Base-by-base conservation (phyloP, 1,139 yeast genomes). In the Saccharomyces hybrid region DNA sequence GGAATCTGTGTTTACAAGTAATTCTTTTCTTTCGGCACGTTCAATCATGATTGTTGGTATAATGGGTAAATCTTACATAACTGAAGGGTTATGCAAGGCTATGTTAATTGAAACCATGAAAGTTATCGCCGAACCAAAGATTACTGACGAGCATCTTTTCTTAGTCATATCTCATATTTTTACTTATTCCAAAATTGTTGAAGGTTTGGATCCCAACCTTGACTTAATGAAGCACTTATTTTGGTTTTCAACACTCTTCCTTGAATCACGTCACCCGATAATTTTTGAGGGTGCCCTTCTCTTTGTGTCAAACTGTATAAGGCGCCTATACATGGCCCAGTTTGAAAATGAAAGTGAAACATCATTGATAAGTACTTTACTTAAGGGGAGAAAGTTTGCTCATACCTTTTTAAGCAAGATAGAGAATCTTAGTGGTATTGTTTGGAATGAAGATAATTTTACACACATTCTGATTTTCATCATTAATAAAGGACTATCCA, bases 11-110 rank as follows among this genome's bases (percentile, higher is more conserved):
- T 84, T 85, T 61, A 76, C 78, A 49, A 70, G 73, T 13, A 76
- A 77, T 32, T 82, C 91, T 0, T 78, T 84, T 27, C 76, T 88
- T 55, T 91, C 88, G 64, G 81, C 83, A 7, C 76, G 96, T 54
- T 89, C 95, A 0, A 73, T 87, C 55, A 74, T 88, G 59, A 78
- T 88, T 5, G 76, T 87, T 31, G 96, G 96, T 42, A 82, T 85
- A 48, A 69, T 88, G 48, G 79, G 89, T 0, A 82, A 80, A 59
- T 71, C 75, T 20, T 90, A 90, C 34, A 79, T 85, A 16, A 79
- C 80, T 51, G 88, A 84, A 63, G 74, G 77, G 5, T 73, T 85
- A 14, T 82, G 87, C 54, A 61, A 59, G 46, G 66, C 64, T 50
- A 50, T 69, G 26, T 51, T 69, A 9, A 50, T 53, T 9, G 69